Evolutionary conservation across 225 moss, liverwort and hornwort species (phyloP).

Genomic region (Pseudoscleropodium purum): DNA sequence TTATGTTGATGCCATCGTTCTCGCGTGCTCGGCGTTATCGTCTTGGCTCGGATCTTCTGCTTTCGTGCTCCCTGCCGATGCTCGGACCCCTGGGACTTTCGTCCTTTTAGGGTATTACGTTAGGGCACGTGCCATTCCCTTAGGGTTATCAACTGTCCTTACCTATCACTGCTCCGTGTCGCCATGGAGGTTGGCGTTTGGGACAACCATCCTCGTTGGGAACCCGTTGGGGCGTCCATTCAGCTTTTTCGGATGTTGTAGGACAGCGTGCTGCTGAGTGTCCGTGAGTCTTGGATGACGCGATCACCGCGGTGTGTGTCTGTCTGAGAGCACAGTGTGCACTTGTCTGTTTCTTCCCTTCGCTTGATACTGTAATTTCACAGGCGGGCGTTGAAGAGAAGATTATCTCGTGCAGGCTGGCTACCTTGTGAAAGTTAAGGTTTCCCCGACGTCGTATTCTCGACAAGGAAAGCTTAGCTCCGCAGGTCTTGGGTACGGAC

Average conservation of each 20-base stretch:
- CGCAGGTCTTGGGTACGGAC: not conserved
- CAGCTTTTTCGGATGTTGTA: not conserved
- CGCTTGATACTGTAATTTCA: not conserved
- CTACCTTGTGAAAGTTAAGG: not conserved
- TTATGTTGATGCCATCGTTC: not conserved
- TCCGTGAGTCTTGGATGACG: not conserved
- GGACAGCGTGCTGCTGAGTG: not conserved
- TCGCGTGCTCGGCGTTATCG: not conserved
- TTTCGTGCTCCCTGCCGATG: not conserved
- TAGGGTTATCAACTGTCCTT: not conserved
- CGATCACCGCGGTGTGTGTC: not conserved
- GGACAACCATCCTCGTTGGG: not conserved
- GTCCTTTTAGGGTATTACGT: not conserved
- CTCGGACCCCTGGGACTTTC: not conserved
- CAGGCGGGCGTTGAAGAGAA: not conserved
- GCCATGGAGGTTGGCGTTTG: not conserved
- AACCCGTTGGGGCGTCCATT: not conserved
- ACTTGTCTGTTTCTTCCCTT: not conserved
- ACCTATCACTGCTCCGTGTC: not conserved
- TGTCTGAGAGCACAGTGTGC: not conserved
- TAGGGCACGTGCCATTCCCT: not conserved
- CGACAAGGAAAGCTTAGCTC: not conserved
- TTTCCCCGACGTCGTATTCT: not conserved
- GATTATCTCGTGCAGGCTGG: not conserved
- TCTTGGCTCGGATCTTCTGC: not conserved